Evolutionary conservation across 345 rosid species (phyloP), one percentile per base, ranked within the genome.

Genomic region (Durio zibethinus): DNA sequence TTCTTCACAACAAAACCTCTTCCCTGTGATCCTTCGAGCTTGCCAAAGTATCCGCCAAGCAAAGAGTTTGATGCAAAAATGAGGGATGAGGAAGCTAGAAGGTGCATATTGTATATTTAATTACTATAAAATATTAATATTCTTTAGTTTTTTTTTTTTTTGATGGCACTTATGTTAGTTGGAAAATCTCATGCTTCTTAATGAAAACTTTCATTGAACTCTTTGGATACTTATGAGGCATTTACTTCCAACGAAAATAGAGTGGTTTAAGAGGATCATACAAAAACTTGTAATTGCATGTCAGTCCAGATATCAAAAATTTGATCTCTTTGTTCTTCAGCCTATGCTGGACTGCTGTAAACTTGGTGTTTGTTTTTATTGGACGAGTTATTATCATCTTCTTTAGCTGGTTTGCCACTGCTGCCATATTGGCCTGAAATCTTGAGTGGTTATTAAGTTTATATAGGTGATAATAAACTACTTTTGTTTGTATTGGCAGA

Each of bases 11-110:
- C 82, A 40, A 93, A 87, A 77, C 99, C 99, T 29, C 84, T 92
- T 81, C 98, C 99, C 14, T 96, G 99, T 82, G 89, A 90, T 83
- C 98, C 99, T 82, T 92, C 93, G 74, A 93, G 93, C 81, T 89
- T 96, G 89, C 99, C 98, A 2, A 92, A 85, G 83, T 96, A 93
- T 88, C 97, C 98, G 80, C 97, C 99, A 38, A 93, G 97, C 92
- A 92, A 93, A 89, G 98, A 92, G 85, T 88, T 95, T 47, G 98
- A 95, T 81, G 99, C 97, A n/a, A 95, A 94, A 83, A 74, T 93
- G 77, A 90, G 98, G 57, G 98, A 95, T 74, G 98, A 93, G 76
- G 99, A 93, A 81, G 89, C 90, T 70, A 87, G 99, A 91, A 91
- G 98, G 99, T 96, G 66, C 75, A 12, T 57, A 74, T 82, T 42